A percentile compares a stretch with the other conserved stretches of the same genome.
Conservation (phyloP, 768 basidiomycete genomes). For the Trametes cubensis region DNA sequence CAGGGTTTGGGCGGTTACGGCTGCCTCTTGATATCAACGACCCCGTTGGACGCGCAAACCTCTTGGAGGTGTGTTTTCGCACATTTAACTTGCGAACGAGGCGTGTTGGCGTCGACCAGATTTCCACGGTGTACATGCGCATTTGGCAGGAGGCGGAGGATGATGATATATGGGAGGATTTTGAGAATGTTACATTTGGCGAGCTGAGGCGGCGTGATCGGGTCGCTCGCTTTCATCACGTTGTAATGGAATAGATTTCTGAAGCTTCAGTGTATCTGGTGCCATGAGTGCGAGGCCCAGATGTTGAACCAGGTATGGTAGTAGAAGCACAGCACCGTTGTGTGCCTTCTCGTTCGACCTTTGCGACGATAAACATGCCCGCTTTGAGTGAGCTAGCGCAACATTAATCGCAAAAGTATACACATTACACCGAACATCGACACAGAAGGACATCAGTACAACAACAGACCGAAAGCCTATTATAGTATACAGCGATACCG, state of each 20-base stretch:
- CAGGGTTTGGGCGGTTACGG: constrained; percentile 48
- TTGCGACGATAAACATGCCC: too few relatives aligned
- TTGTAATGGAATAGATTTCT: constrained; percentile 1
- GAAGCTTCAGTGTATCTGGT: too few relatives aligned
- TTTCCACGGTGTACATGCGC: constrained; percentile 43
- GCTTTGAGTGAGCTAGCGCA: too few relatives aligned
- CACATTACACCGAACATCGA: not conserved
- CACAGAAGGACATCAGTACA: not conserved
- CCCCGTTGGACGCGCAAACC: constrained; percentile 26
- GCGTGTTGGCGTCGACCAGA: constrained; percentile 47
- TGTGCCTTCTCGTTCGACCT: too few relatives aligned
- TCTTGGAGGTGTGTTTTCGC: constrained; percentile 42
- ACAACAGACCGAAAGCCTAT: not conserved
- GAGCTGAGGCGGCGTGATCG: constrained; percentile 20
- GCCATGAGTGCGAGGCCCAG: too few relatives aligned
- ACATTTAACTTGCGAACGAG: constrained; percentile 40
- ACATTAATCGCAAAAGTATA: not conserved
- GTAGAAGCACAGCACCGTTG: too few relatives aligned
- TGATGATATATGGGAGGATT: constrained; percentile 37
- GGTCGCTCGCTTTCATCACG: constrained; percentile 17
- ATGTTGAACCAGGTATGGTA: too few relatives aligned
- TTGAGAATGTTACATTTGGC: constrained; percentile 43
- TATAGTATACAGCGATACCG: constrained; percentile 7
- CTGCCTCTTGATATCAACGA: constrained; percentile 44
- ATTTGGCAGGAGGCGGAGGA: constrained; percentile 38